Conservation (phyloP, 2,329 filamentous ascomycete genomes). For the Colletotrichum falcatum region DNA sequence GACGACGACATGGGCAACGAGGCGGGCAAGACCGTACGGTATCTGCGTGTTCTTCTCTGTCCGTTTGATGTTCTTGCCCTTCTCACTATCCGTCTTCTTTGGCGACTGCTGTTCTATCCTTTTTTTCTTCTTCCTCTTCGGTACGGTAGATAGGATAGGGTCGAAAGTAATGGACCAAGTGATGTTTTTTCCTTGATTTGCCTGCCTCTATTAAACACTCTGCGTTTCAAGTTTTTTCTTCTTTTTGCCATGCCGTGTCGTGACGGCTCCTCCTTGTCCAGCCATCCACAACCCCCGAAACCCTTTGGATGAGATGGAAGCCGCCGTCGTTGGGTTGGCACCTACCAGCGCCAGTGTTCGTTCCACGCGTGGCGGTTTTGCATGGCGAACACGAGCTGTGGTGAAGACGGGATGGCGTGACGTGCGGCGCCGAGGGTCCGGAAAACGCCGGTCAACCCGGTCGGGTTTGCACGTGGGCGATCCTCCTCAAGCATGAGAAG, state of each 20-base stretch:
- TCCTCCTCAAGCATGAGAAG: too few relatives aligned
- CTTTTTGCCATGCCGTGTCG: too few relatives aligned
- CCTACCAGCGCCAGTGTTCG: too few relatives aligned
- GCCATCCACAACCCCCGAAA: too few relatives aligned
- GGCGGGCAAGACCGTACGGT: conserved; percentile 1
- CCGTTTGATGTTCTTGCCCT: neutral
- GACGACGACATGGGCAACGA: conserved; percentile 17
- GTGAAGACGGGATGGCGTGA: neutral
- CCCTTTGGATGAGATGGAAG: too few relatives aligned
- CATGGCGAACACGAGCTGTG: neutral
- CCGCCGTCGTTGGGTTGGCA: too few relatives aligned
- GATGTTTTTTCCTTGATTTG: conserved; percentile 23
- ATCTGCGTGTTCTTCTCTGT: conserved; percentile 3
- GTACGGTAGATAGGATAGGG: conserved; percentile 33
- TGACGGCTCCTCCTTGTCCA: neutral
- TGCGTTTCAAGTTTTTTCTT: neutral
- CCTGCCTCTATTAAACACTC: neutral
- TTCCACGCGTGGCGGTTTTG: neutral
- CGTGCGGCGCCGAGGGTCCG: neutral
- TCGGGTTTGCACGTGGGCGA: conserved; percentile 18
- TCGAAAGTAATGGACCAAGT: conserved; percentile 40
- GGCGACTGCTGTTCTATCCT: conserved; percentile 32
- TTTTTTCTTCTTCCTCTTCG: neutral
- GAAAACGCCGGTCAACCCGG: conserved; percentile 26
- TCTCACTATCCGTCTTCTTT: neutral